Evolutionary conservation across 768 basidiomycete species (phyloP).

Genomic region (Lentinula sp.): DNA sequence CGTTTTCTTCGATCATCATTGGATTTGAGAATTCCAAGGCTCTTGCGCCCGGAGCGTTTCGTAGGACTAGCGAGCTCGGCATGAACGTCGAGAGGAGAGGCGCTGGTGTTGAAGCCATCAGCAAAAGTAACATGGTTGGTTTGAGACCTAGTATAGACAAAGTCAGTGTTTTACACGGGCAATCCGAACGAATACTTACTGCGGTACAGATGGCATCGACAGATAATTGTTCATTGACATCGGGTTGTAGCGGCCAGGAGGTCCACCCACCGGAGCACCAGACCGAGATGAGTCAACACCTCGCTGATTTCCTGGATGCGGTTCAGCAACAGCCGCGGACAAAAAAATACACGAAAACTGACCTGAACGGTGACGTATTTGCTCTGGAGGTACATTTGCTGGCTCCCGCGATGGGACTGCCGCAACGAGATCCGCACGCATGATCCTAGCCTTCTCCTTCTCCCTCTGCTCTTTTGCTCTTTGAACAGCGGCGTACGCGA

Average conservation of each 20-base stretch:
- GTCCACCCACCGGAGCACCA: slow-evolving; percentile 8
- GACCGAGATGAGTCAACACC: slow-evolving; percentile 13
- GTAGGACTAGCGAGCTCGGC: slow-evolving; percentile 10
- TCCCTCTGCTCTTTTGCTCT: slow-evolving; percentile 51
- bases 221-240: slow-evolving; percentile 11
- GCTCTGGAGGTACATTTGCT: slow-evolving; percentile 14
- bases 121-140: slow-evolving; percentile 22
- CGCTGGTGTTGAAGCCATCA: slow-evolving; percentile 31
- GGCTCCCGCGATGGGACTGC: slow-evolving; percentile 26
- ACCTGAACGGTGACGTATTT: slow-evolving; percentile 37
- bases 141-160: background rate
- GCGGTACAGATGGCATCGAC: slow-evolving; percentile 7
- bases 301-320: slow-evolving; percentile 17
- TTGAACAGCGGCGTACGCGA: slow-evolving; percentile 74
- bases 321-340: background rate
- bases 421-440: slow-evolving; percentile 17
- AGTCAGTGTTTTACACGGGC: background rate
- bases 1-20: slow-evolving; percentile 20
- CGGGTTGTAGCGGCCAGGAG: slow-evolving; percentile 19
- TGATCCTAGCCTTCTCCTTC: slow-evolving; percentile 29
- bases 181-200: slow-evolving; percentile 6
- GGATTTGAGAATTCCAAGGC: slow-evolving; percentile 17
- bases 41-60: slow-evolving; percentile 25
- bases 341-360: slow-evolving; percentile 18
- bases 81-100: slow-evolving; percentile 15